A percentile compares a stretch with the other conserved stretches of the same genome.
Conservation (phyloP, 2,329 filamentous ascomycete genomes). For the Penicillium freii region DNA sequence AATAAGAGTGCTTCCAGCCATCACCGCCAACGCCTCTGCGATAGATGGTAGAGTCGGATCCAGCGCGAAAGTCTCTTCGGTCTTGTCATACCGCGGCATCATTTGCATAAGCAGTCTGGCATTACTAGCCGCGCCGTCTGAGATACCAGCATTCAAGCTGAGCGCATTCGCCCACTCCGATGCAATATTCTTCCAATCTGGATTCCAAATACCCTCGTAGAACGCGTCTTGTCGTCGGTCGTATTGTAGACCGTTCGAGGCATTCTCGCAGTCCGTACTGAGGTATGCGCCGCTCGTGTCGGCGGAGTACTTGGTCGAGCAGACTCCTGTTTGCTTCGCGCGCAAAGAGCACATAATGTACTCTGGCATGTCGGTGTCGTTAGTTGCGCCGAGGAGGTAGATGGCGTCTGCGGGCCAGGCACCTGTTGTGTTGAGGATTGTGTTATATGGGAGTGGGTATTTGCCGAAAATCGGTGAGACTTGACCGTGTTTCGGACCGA, state of each 20-base stretch:
- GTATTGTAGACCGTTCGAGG: conserved; percentile 56
- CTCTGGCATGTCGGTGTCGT: conserved; percentile 31
- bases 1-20: conserved; percentile 66
- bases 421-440: conserved; percentile 57
- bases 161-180: conserved; percentile 56
- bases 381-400: conserved; percentile 62
- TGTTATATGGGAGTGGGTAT: conserved; percentile 63
- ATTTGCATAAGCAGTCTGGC: conserved; percentile 59
- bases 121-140: conserved; percentile 58
- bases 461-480: conserved; percentile 56
- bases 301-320: conserved; percentile 59
- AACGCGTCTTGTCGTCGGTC: conserved; percentile 41
- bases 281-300: conserved; percentile 60
- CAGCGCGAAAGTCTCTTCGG: conserved; percentile 38
- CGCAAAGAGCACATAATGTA: conserved; percentile 69
- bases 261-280: conserved; percentile 61
- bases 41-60: conserved; percentile 60
- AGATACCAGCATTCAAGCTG: conserved; percentile 56
- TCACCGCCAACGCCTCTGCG: conserved; percentile 70
- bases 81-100: conserved; percentile 42
- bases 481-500: conserved; percentile 55
- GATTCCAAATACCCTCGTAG: conserved; percentile 33
- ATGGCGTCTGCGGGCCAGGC: conserved; percentile 53
- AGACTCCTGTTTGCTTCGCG: conserved; percentile 62
- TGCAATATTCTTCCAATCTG: conserved; percentile 58